These are phyloP conservation scores for Trebouxia gelatinosa DNA, from an alignment of 163 green algal species.

Conservation along the genomic window DNA sequence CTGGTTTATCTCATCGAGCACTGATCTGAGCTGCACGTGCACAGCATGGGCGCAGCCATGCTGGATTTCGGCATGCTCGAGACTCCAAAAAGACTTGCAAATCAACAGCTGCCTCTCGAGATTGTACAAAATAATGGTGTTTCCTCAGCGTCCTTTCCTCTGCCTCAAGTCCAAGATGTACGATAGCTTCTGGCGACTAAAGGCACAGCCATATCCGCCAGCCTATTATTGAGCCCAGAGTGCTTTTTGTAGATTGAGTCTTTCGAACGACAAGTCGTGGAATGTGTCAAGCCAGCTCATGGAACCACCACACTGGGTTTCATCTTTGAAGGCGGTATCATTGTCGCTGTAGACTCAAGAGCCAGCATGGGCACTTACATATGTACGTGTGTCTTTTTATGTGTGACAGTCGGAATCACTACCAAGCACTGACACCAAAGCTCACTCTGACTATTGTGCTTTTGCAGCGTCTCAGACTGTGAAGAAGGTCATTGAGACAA, in stretches of 20 bases:
- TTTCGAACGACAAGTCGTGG: conserved; percentile 92
- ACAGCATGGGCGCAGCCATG: conserved; percentile 28
- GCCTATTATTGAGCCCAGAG: not conserved
- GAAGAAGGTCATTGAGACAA: conserved; percentile 99
- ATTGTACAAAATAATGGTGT: not conserved
- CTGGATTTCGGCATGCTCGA: conserved; percentile 26
- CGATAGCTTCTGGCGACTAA: not conserved
- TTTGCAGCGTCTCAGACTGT: conserved; percentile 90
- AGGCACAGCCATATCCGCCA: not conserved
- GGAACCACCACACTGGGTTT: conserved; percentile 99
- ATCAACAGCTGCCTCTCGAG: not conserved
- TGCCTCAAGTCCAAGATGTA: conserved; percentile 45
- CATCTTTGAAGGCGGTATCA: conserved; percentile 95
- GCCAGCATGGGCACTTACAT: conserved; percentile 97
- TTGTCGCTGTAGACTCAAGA: conserved; percentile 98
- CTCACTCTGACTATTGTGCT: not conserved
- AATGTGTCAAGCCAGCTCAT: conserved; percentile 96
- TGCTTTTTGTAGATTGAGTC: conserved; percentile 77
- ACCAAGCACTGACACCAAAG: not conserved
- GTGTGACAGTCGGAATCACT: no score
- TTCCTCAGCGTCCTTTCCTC: conserved; percentile 21
- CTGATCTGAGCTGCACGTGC: no score
- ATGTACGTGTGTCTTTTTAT: conserved; percentile 60
- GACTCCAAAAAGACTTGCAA: not conserved
- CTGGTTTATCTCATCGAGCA: no score